phyloP scores from a whole-genome alignment of 768 basidiomycete species.

The Trametes cinnabarina region DNA sequence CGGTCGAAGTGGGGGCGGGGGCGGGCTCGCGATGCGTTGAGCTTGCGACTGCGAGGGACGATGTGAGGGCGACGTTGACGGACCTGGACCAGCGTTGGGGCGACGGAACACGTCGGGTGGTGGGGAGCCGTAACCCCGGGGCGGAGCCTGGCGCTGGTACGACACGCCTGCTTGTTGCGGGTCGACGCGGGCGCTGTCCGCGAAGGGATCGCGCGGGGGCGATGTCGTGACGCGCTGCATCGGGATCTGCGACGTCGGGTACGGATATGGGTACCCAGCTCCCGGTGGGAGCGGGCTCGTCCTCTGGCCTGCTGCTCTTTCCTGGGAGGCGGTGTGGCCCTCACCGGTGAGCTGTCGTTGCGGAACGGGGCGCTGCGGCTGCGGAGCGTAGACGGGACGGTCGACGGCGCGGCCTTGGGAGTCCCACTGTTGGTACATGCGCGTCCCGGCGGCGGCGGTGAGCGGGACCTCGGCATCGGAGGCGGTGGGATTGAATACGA shows the following conservation, averaged over 20 bases:
- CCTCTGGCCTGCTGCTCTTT: not conserved
- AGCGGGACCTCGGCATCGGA: constrained; percentile 46
- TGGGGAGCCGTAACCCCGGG: constrained; percentile 17
- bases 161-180: not conserved
- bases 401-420: constrained; percentile 49
- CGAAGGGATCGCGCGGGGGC: constrained; percentile 14
- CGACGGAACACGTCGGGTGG: constrained; percentile 11
- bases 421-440: constrained; percentile 49
- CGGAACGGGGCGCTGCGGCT: constrained; percentile 36
- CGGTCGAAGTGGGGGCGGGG: not conserved
- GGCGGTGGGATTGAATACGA: constrained; percentile 35
- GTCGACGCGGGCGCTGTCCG: constrained; percentile 10
- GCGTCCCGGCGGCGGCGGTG: constrained; percentile 22
- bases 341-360: constrained; percentile 4
- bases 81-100: not conserved
- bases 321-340: not conserved
- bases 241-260: not conserved
- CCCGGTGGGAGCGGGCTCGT: constrained; percentile 11
- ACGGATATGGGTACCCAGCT: constrained; percentile 6
- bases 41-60: constrained; percentile 7
- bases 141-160: constrained; percentile 15
- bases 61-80: not conserved
- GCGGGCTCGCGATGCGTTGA: not conserved
- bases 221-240: not conserved
- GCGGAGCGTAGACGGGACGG: constrained; percentile 52